Percentiles rank a stretch among this genome's conserved stretches.
Evolutionary conservation across 306 rosid species (phyloP).

Genomic region (Cucumis sativus): Cucumber_9930_V3 NC_026656.2:20837501-20838000

Average conservation of each 20-base stretch:
- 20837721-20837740: not conserved
- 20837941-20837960: slow-evolving; percentile 86
- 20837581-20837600: not conserved
- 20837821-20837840: not conserved
- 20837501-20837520: too few species aligned
- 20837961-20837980: slow-evolving; percentile 81
- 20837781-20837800: not conserved
- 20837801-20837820: not conserved
- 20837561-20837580: not conserved
- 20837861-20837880: not conserved
- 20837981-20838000: slow-evolving; percentile 68
- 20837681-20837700: not conserved
- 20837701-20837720: not conserved
- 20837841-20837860: not conserved
- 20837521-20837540: not conserved
- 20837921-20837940: slow-evolving; percentile 12
- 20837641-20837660: not conserved
- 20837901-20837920: not conserved
- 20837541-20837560: not conserved
- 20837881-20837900: not conserved
- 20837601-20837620: not conserved
- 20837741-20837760: not conserved
- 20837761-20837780: not conserved
- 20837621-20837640: not conserved
- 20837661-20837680: not conserved